Conservation (phyloP, 306 rosid genomes). For the Casuarina cunninghamiana region DNA sequence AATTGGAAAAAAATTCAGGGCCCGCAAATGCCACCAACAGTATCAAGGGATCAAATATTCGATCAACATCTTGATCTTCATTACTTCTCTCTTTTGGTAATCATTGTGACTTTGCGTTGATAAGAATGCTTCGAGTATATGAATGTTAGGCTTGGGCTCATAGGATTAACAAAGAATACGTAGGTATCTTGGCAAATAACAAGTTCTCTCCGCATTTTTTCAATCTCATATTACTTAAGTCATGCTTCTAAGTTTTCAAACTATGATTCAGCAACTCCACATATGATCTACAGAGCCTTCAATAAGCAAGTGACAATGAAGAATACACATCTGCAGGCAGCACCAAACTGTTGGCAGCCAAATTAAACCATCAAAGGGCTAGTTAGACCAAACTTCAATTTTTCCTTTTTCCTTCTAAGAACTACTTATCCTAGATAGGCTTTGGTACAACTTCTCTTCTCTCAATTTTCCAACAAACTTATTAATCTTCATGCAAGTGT, state of each 20-base stretch:
- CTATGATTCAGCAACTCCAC: constrained; percentile 25
- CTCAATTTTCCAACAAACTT: constrained; percentile 1
- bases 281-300: constrained; percentile 3
- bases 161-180: neutral
- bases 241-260: constrained; percentile 9
- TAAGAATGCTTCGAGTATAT: neutral
- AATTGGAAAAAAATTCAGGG: constrained; percentile 5
- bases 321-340: constrained; percentile 1
- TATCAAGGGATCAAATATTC: neutral
- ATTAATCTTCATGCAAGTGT: constrained; percentile 7
- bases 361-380: constrained; percentile 11
- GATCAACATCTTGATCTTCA: neutral
- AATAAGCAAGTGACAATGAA: constrained; percentile 18
- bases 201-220: constrained; percentile 2
- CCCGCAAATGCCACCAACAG: constrained; percentile 1
- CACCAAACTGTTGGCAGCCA: constrained; percentile 3
- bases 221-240: neutral
- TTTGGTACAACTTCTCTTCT: constrained; percentile 16
- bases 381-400: constrained; percentile 3
- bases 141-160: neutral
- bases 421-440: neutral
- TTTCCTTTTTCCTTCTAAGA: neutral
- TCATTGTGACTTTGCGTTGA: neutral
- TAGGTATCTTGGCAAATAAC: constrained; percentile 7
- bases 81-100: neutral